phyloP scores from a whole-genome alignment of 495 filamentous ascomycete genomes.

The Apiosordaria backusii region DNA sequence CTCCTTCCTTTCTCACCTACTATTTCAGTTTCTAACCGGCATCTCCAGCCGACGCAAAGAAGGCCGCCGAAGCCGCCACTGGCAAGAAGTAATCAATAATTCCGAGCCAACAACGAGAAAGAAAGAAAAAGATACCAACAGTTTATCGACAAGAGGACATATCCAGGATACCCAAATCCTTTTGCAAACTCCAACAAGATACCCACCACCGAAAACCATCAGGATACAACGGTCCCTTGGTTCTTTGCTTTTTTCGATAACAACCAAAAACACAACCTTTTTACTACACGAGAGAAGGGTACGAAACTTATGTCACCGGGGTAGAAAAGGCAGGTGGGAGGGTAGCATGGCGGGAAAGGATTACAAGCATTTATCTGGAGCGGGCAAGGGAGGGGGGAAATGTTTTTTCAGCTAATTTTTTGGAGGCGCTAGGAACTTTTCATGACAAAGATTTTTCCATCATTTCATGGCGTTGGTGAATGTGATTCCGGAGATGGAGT shows the following conservation, averaged over 20 bases:
- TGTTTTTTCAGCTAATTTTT: neutral
- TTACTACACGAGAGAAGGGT: neutral
- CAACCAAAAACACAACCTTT: neutral
- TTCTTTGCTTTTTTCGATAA: neutral
- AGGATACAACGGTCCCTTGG: neutral
- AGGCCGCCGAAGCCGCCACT: slow-evolving; percentile 33
- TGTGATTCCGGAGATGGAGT: too few relatives aligned
- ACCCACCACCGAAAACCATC: neutral
- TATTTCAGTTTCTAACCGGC: neutral
- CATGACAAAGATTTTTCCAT: neutral
- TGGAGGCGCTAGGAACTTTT: neutral
- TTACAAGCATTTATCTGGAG: neutral
- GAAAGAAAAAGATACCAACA: neutral
- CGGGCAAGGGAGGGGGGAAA: neutral
- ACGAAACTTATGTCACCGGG: neutral
- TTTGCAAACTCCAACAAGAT: neutral
- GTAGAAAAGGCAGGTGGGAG: neutral
- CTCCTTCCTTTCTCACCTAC: neutral
- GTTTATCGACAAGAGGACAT: neutral
- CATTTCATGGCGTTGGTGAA: neutral
- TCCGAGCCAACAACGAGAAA: neutral
- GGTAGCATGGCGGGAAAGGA: neutral
- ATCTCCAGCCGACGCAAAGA: slow-evolving; percentile 49
- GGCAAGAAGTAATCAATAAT: neutral
- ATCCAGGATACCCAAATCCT: neutral